A percentile compares a stretch with the other conserved stretches of the same genome.
These are phyloP conservation scores for Brettanomyces sp. DNA, from an alignment of 805 yeast genomes.

Conservation along the genomic window DNA sequence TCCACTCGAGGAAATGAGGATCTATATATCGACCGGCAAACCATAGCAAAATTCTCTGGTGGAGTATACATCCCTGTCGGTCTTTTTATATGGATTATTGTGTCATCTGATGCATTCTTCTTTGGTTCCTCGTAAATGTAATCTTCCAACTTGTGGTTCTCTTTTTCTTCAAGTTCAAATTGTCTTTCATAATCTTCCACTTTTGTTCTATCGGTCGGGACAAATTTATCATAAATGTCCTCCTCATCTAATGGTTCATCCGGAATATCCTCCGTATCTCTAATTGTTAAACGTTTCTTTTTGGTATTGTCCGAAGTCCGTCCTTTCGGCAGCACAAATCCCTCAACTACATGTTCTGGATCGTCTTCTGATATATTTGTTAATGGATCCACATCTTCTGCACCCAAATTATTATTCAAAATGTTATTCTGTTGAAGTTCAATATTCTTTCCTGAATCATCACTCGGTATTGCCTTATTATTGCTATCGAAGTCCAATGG, in stretches of 20 bases:
- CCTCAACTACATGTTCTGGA: neutral
- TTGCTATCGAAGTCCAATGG: too few relatives aligned
- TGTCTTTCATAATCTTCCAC: constrained; percentile 12
- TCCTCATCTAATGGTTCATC: constrained; percentile 16
- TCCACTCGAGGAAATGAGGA: constrained; percentile 84
- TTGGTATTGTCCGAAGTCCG: too few relatives aligned
- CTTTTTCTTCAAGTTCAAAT: constrained; percentile 1
- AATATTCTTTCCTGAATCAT: too few relatives aligned
- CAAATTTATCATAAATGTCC: constrained; percentile 21
- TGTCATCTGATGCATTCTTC: neutral
- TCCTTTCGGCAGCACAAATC: too few relatives aligned
- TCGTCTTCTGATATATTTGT: too few relatives aligned
- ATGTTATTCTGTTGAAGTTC: too few relatives aligned
- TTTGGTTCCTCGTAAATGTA: constrained; percentile 4
- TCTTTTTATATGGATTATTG: constrained; percentile 2
- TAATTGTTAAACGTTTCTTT: too few relatives aligned
- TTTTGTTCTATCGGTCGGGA: constrained; percentile 17
- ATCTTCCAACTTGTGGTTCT: neutral
- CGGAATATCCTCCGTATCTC: neutral
- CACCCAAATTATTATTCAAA: too few relatives aligned
- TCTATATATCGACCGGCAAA: constrained; percentile 69
- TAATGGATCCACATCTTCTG: too few relatives aligned
- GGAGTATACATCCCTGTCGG: constrained; percentile 31
- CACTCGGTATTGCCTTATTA: too few relatives aligned
- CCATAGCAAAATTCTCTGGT: constrained; percentile 90